These are phyloP conservation scores for Hydrangea macrophylla DNA, from an alignment of 148 eudicot genomes.

Conservation along the genomic window DNA sequence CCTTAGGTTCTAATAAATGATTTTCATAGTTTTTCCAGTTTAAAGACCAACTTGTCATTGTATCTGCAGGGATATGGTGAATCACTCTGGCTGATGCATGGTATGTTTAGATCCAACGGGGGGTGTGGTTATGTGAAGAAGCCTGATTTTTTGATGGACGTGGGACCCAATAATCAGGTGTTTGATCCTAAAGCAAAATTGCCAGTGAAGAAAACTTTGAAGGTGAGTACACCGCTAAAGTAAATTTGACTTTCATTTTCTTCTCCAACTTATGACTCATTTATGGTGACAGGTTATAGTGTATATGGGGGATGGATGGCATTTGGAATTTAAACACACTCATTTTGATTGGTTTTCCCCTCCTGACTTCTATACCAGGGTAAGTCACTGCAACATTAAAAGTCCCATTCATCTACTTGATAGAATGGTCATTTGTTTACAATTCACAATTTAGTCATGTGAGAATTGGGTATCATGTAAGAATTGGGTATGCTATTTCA, in stretches of 20 bases:
- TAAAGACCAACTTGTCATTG: conserved; percentile 1
- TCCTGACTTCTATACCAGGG: conserved; percentile 84
- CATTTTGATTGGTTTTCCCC: conserved; percentile 82
- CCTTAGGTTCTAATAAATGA: too few species aligned
- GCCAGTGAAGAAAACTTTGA: conserved; percentile 54
- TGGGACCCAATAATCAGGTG: conserved; percentile 40
- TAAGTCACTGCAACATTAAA: conserved; percentile 17
- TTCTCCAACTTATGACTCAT: not conserved
- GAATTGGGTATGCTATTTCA: not conserved
- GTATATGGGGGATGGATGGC: conserved; percentile 92
- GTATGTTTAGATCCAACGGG: conserved; percentile 78
- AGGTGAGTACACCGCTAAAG: conserved; percentile 30
- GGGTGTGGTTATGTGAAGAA: conserved; percentile 82
- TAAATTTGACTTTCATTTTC: not conserved
- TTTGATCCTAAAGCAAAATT: conserved; percentile 60
- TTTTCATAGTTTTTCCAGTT: not conserved
- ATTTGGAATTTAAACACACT: conserved; percentile 70
- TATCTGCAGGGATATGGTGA: conserved; percentile 71
- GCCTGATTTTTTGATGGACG: conserved; percentile 51
- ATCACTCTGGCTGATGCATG: conserved; percentile 86
- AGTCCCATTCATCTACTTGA: conserved; percentile 6
- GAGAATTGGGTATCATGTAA: too few species aligned
- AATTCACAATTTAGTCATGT: not conserved
- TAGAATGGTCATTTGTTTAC: not conserved
- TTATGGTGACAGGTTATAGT: conserved; percentile 56